Base-by-base conservation (phyloP, 225 moss, liverwort and hornwort genomes). In the Antitrichia curtipendula region DNA sequence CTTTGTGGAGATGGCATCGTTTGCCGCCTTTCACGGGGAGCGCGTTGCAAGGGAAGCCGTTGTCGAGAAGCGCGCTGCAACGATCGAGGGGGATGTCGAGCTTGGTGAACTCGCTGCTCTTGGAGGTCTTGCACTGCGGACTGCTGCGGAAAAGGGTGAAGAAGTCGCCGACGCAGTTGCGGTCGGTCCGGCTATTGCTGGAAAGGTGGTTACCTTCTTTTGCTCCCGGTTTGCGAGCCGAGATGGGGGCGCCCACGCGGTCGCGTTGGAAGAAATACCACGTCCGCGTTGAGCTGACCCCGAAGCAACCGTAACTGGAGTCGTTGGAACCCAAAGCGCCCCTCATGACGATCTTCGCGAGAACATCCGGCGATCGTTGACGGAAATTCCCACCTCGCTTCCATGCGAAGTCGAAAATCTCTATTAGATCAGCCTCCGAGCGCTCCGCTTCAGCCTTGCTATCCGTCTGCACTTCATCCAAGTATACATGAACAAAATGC, bases 321-420 rank as follows among this genome's bases (percentile, higher is more conserved):
- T 85, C 80, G 78, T 94, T 89, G 79, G 86, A 88, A 89, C 76
- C 68, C 82, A 92, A 65, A 49, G 91, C 86, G 76, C 93, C 93
- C 80, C 85, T 71, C 65, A 93, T 84, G 57, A 97, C 95, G 85
- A 99, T 85, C 88, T 96, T 99, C 19, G 93, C 90, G 32, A 96
- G 89, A 75, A 99, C 92, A 79, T 99, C 98, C 9, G 94, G 91
- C 7, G 97, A 95, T 61, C 98, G 92, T 65, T 97, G 90, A 2
- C 92, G 90, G 40, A 96, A 95, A 73, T 95, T 95, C 45, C 93
- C 88, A 10, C 93, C 93, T 27, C 95, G 92, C 78, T 99, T 99
- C 97, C 97, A 99, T 27, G 97, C 96, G 78, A 97, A 99, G 90
- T 99, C 98, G 78, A 99, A 99, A 56, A 92, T 86, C 60, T 90